A percentile compares a stretch with the other conserved stretches of the same genome.
phyloP scores from a whole-genome alignment of 305 asterid genomes.

The Nicotiana rustica region DNA sequence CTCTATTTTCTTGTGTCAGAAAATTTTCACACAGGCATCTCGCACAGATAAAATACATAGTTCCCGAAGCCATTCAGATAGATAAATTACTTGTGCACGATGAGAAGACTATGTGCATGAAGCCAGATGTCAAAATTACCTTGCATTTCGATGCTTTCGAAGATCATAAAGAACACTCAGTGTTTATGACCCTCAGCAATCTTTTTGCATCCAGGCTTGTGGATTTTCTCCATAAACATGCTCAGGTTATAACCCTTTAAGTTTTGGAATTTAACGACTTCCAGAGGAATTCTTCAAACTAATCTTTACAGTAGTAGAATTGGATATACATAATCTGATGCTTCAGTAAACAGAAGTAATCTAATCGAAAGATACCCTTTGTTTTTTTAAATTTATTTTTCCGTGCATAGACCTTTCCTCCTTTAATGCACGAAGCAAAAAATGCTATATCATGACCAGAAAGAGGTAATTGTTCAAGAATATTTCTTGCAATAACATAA shows the following conservation, averaged over 20 bases:
- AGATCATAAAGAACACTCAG: conserved; percentile 62
- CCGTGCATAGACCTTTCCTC: not conserved
- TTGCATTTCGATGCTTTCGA: conserved; percentile 68
- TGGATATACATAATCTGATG: conserved; percentile 15
- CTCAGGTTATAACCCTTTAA: conserved; percentile 58
- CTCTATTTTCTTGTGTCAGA: conserved; percentile 50
- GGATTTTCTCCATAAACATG: conserved; percentile 50
- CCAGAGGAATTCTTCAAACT: not conserved
- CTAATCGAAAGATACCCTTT: not conserved
- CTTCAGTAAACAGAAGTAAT: conserved; percentile 17
- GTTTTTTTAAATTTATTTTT: not conserved
- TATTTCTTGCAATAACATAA: not conserved
- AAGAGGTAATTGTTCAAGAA: conserved; percentile 20
- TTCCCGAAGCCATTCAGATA: conserved; percentile 83
- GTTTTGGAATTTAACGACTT: conserved; percentile 7
- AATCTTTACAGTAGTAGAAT: not conserved
- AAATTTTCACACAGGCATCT: conserved; percentile 64
- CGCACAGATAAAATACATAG: conserved; percentile 74
- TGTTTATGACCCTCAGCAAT: conserved; percentile 64
- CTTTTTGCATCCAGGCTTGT: conserved; percentile 72
- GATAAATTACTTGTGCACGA: conserved; percentile 78
- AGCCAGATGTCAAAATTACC: conserved; percentile 60
- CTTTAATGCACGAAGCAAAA: not conserved
- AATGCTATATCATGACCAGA: not conserved
- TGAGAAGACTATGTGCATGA: conserved; percentile 72